Base-by-base conservation (phyloP, 2,329 filamentous ascomycete genomes). In the Septoria petroselini region DNA sequence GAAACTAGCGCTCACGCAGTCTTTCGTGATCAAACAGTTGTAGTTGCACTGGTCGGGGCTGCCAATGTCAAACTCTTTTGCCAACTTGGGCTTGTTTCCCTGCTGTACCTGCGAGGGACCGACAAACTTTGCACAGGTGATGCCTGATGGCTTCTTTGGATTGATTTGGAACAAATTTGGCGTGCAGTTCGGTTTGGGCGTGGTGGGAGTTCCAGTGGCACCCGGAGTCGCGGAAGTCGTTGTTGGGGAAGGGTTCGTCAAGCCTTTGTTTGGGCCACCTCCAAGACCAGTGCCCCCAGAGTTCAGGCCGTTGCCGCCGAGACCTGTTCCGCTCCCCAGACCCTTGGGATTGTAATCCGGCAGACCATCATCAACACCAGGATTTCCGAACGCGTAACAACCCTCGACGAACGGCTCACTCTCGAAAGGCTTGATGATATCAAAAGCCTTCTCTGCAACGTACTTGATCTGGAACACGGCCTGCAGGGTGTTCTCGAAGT, bases 331-430 rank as follows among this genome's bases (percentile, higher is more conserved):
- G 12, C 6, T n/a, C 14, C 30, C 30, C 12, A 7, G 30, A 15
- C 30, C 30, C 5, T 6, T 33, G 5, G 30, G 30, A n/a, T 33
- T 33, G 30, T n/a, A 33, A 33, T 33, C 30, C n/a, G 30, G 30
- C 5, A 33, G 30, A 12, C 30, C 30, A n/a, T n/a, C 12, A n/a
- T 33, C 30, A 12, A 33, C 30, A 5, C 30, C 30, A 12, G 30
- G 14, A 33, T 33, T n/a, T 12, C 5, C 12, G 5, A 33, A 6
- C 4, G 5, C 30, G 11, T 7, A 12, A n/a, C 49, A 52, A 8
- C 49, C 49, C 12, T 52, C 31, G 12, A 43, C 49, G 23, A 52
- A 33, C 0, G 43, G 49, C 1, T 38, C 43, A 29, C 49, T 52
- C 18, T 47, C 31, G 15, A 41, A 33, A 7, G 38, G 30, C 11